A percentile compares a stretch with the other conserved stretches of the same genome.
Evolutionary conservation across 208 protist species (phyloP).

Genomic region (Naegleria fowleri): DNA sequence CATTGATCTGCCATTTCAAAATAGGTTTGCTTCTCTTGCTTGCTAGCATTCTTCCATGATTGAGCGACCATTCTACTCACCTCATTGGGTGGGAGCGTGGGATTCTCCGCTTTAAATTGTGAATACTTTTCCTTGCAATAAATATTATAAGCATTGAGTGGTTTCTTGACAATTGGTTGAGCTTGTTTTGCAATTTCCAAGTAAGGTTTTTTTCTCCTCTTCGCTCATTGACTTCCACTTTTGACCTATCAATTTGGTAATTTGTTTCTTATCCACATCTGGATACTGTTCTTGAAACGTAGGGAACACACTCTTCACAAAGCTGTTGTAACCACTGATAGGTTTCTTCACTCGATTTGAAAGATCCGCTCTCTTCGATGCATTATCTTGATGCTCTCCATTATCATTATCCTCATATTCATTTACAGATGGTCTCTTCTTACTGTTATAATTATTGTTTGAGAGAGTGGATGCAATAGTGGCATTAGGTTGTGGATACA

Average conservation of each 20-base stretch:
- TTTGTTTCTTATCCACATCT: background rate
- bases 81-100: background rate
- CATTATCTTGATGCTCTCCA: background rate
- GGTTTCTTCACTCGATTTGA: constrained; percentile 14
- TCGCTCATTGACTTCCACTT: constrained; percentile 1
- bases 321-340: constrained; percentile 24
- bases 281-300: background rate
- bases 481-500: background rate
- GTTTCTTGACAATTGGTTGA: constrained; percentile 13
- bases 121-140: constrained; percentile 16
- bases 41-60: constrained; percentile 6
- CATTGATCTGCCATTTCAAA: background rate
- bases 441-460: background rate
- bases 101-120: background rate
- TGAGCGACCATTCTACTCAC: background rate
- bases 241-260: constrained; percentile 18
- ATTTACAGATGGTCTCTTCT: background rate
- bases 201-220: constrained; percentile 20
- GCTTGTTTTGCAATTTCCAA: background rate
- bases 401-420: background rate
- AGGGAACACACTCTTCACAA: background rate
- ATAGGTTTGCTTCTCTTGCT: constrained; percentile 18
- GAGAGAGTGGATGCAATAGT: background rate
- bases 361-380: background rate
- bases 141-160: constrained; percentile 30